Base-by-base conservation (phyloP, 176 grass and related monocot genomes). In the Oryza meridionalis region DNA sequence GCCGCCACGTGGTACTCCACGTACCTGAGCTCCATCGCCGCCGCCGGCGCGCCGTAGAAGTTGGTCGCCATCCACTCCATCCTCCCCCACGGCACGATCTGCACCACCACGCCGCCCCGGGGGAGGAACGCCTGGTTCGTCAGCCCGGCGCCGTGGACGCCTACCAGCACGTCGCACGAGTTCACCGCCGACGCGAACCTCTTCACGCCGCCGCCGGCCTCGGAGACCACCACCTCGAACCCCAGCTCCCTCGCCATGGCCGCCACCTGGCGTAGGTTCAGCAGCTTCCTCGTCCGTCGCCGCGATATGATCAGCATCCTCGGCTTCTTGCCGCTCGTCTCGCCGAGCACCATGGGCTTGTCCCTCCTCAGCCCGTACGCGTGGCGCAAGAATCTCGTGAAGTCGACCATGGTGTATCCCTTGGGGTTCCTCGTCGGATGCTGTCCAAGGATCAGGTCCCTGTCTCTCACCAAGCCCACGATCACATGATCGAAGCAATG, bases 31-130 rank as follows among this genome's bases (percentile, higher is more conserved):
- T 67, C 55, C 92, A 94, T 94, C 31, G 81, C 88, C 29, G 42
- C 70, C 1, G 92, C 92, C 37, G 92, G 92, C 72, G 83, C 61
- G 1, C 92, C 92, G 4, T 94, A 90, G 40, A 90, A 94, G 47
- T 94, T 94, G 9, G 67, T 80, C 17, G 92, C 92, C 92, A 94
- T 90, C 92, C 92, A 94, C 46, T 94, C 92, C 88, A 94, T 94
- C 77, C 62, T 88, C 5, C 88, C 92, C 92, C 88, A 90, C 6
- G 92, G 92, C 10, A 94, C 88, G 9, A 90, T 66, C 80, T 94
- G 88, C 27, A 94, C 50, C 42, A 94, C 49, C 29, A 94, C 85
- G 3, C 78, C 92, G 27, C 67, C 33, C 0, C 78, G 0, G 0
- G 92, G 92, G 32, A 94, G 84, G 43, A 94, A 94, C 7, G 86